Conservation (phyloP, 495 filamentous ascomycete species). For the Penicillium odoratum region DNA sequence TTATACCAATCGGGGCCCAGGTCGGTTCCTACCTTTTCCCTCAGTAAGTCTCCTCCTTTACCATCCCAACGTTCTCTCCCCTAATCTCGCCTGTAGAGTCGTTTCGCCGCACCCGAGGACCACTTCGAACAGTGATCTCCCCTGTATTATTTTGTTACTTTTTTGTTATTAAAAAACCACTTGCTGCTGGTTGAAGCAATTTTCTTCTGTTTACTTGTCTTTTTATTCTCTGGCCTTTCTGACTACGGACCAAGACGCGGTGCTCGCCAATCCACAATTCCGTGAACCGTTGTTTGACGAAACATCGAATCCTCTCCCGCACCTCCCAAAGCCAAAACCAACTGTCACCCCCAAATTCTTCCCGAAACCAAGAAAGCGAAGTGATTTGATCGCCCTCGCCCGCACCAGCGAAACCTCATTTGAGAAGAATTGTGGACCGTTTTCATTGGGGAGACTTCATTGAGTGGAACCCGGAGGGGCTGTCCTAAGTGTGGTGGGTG, state of each 20-base stretch:
- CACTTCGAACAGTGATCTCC: neutral
- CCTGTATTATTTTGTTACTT: slow-evolving; percentile 1
- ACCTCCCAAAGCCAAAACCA: neutral
- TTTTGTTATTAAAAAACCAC: slow-evolving; percentile 2
- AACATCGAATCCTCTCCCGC: slow-evolving; percentile 6
- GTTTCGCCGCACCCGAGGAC: neutral
- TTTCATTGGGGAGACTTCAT: slow-evolving; percentile 3
- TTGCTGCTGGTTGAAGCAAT: slow-evolving; percentile 27
- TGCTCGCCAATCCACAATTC: slow-evolving; percentile 2
- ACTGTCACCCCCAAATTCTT: neutral
- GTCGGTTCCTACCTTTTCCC: slow-evolving; percentile 21
- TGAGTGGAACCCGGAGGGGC: slow-evolving; percentile 19
- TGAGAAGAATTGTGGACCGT: slow-evolving; percentile 2
- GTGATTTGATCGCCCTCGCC: neutral
- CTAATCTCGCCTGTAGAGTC: neutral
- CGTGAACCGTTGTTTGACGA: neutral
- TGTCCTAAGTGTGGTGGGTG: slow-evolving; percentile 25
- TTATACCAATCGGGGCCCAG: slow-evolving; percentile 25
- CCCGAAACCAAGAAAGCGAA: neutral
- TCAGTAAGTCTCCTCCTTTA: neutral
- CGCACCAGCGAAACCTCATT: neutral
- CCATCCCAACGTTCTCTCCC: slow-evolving; percentile 2
- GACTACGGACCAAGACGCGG: neutral
- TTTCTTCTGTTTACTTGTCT: slow-evolving; percentile 13
- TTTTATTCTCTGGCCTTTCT: neutral